Conservation (phyloP, 768 basidiomycete species). For the Mycena polygramma region DNA sequence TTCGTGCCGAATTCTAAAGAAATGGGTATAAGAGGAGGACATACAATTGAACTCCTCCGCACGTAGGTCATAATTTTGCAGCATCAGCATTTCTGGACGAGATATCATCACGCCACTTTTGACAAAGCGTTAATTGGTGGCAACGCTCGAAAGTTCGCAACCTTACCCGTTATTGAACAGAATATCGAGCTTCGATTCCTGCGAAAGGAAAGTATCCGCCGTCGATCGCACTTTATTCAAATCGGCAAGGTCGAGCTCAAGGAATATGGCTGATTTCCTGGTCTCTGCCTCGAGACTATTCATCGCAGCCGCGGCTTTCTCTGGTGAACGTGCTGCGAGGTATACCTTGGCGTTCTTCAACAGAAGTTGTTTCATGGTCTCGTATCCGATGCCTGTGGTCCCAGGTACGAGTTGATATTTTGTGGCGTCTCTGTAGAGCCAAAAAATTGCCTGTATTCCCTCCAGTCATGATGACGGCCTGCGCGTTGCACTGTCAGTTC, state of each 20-base stretch:
- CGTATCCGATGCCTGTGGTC: constrained; percentile 51
- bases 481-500: neutral
- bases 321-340: constrained; percentile 40
- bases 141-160: too few species aligned
- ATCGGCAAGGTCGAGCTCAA: constrained; percentile 47
- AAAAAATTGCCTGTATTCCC: neutral
- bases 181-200: constrained; percentile 40
- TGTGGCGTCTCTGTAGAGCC: too few species aligned
- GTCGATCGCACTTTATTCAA: constrained; percentile 43
- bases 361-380: constrained; percentile 51
- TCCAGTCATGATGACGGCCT: neutral
- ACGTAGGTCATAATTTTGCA: constrained; percentile 33
- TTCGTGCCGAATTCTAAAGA: constrained; percentile 39
- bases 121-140: neutral
- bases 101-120: constrained; percentile 44
- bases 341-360: constrained; percentile 47
- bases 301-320: constrained; percentile 39
- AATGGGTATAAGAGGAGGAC: neutral
- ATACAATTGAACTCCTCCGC: neutral
- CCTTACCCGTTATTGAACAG: constrained; percentile 48
- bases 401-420: too few species aligned
- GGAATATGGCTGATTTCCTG: constrained; percentile 36
- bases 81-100: constrained; percentile 38
- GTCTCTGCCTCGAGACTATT: constrained; percentile 46
- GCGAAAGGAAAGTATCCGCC: constrained; percentile 41